Evolutionary conservation across 768 basidiomycete genomes (phyloP).

Genomic region (Trametes maxima): DNA sequence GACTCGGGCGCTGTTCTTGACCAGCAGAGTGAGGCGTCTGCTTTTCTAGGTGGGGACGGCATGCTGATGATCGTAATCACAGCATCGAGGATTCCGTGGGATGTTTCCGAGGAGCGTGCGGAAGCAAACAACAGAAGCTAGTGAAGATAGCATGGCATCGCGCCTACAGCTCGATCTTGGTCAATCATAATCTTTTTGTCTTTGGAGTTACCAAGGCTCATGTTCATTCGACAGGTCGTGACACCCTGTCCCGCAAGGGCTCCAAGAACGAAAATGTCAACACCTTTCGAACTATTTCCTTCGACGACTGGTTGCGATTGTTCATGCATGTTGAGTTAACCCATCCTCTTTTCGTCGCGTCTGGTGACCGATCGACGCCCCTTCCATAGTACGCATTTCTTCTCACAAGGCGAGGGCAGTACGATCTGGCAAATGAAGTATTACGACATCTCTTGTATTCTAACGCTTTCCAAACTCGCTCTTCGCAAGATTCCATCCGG

Average conservation of each 20-base stretch:
- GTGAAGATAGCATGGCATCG: conserved; percentile 73
- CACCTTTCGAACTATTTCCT: conserved; percentile 78
- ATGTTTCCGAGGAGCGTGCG: conserved; percentile 60
- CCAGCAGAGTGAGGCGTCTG: conserved; percentile 58
- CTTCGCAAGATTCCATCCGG: conserved; percentile 70
- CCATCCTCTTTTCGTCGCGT: background rate
- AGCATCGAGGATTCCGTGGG: conserved; percentile 54
- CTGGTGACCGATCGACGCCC: background rate
- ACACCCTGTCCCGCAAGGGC: conserved; percentile 52
- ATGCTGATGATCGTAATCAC: background rate
- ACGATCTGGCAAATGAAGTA: conserved; percentile 71
- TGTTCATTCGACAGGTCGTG: conserved; percentile 48
- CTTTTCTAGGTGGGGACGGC: background rate
- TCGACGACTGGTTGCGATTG: conserved; percentile 83
- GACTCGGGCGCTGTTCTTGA: conserved; percentile 81
- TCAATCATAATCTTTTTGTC: conserved; percentile 32
- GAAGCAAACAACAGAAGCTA: conserved; percentile 50
- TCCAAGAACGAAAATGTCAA: conserved; percentile 51
- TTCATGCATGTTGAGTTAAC: conserved; percentile 73
- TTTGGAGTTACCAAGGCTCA: background rate
- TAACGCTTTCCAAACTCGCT: conserved; percentile 66
- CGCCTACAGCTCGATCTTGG: conserved; percentile 78
- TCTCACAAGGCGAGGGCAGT: conserved; percentile 62
- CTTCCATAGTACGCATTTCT: conserved; percentile 72
- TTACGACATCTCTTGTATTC: conserved; percentile 75